phyloP scores from a whole-genome alignment of 225 moss, liverwort and hornwort genomes.

The Bryum argenteum region DNA sequence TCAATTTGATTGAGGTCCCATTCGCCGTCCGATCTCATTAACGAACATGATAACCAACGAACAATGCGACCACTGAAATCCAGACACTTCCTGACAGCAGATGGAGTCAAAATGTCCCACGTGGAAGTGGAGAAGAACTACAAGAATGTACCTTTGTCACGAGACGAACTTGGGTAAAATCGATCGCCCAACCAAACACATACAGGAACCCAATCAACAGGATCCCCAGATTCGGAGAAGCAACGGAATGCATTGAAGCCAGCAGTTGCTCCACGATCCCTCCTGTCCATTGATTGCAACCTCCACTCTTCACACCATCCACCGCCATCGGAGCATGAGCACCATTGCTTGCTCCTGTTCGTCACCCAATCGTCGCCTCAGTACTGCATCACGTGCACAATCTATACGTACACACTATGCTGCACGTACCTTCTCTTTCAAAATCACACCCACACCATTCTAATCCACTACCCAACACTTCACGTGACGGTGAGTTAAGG shows the following conservation, averaged over 20 bases:
- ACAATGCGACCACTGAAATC: neutral
- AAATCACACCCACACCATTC: neutral
- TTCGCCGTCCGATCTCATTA: neutral
- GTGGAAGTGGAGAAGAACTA: neutral
- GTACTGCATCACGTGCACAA: neutral
- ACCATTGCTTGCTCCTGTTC: constrained; percentile 32
- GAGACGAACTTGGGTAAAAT: constrained; percentile 86
- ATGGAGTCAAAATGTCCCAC: neutral
- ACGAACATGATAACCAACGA: neutral
- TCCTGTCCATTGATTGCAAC: constrained; percentile 64
- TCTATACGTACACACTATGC: neutral
- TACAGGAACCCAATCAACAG: constrained; percentile 86
- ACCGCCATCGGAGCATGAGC: constrained; percentile 27
- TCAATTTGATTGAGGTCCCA: neutral
- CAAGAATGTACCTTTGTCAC: constrained; percentile 71
- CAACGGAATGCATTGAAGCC: constrained; percentile 81
- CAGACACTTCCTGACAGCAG: constrained; percentile 1
- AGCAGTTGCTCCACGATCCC: constrained; percentile 89
- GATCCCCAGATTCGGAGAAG: constrained; percentile 78
- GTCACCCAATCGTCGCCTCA: constrained; percentile 29
- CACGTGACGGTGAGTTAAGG: neutral
- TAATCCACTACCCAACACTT: constrained; percentile 1
- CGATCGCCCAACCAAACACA: constrained; percentile 83
- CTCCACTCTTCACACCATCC: constrained; percentile 44
- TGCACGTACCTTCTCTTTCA: neutral